These are phyloP conservation scores for Echites panduratus DNA, from an alignment of 257 asterid genomes.

Conservation along the genomic window DNA sequence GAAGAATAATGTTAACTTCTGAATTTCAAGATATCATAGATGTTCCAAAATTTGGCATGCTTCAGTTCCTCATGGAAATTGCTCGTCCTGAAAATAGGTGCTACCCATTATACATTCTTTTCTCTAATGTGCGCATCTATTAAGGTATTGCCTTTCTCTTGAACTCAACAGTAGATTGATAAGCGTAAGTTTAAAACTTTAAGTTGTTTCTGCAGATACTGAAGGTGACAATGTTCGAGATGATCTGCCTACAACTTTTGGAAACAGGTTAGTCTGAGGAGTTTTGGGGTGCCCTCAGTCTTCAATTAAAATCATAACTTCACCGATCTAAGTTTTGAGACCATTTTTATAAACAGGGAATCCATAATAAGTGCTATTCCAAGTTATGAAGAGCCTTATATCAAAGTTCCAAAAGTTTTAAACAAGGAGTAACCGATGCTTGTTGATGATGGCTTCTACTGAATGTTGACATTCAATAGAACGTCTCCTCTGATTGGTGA, in stretches of 20 bases:
- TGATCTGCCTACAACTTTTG: constrained; percentile 50
- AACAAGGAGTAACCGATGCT: constrained; percentile 46
- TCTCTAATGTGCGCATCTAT: too few relatives aligned
- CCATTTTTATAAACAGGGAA: constrained; percentile 39
- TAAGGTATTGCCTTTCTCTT: too few relatives aligned
- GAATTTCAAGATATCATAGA: background rate
- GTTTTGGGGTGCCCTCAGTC: background rate
- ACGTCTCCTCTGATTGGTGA: too few relatives aligned
- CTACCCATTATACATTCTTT: too few relatives aligned
- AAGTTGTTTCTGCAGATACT: constrained; percentile 37
- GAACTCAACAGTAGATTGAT: too few relatives aligned
- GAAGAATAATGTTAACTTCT: background rate
- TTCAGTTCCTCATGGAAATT: background rate
- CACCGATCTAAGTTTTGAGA: background rate
- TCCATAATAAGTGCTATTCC: constrained; percentile 63
- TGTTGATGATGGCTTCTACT: background rate
- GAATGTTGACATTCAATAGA: background rate
- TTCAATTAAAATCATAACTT: background rate
- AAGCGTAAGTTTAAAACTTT: constrained; percentile 7
- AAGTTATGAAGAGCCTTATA: constrained; percentile 57
- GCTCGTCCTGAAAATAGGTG: too few relatives aligned
- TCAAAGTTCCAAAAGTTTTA: constrained; percentile 85
- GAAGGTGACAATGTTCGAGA: constrained; percentile 53
- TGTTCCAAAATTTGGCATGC: background rate
- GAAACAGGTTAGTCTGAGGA: constrained; percentile 43